Evolutionary conservation across 257 asterid genomes (phyloP), one percentile per base, ranked within the genome.

Genomic region (Gentiana straminea): DNA sequence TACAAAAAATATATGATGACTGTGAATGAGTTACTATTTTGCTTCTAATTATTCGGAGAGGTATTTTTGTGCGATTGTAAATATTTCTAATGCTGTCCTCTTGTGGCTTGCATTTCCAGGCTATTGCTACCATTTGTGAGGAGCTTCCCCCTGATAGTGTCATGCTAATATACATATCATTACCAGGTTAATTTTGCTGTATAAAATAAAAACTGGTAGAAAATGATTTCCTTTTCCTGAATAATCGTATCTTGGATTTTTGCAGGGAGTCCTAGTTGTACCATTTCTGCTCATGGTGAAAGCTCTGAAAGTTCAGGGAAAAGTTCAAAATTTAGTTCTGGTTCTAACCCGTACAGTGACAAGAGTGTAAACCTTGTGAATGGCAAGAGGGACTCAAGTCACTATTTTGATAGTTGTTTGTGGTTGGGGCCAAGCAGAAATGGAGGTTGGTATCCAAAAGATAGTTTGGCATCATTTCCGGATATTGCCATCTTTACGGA

Each of bases 101-200:
- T 51, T 59, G 44, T 65, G 49, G 13, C 45, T 55, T 63, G 33
- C 69, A 33, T 60, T 61, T 50, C 34, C 85, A 91, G 98, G 94
- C 81, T 65, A 76, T 91, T 64, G 98, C 98, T 37, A 76, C 92
- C 54, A 77, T 79, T 36, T 79, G 89, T 56, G 94, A 86, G 75
- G 93, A 83, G 71, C 98, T 91, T 63, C 93, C 94, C 68, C 77
- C 69, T 35, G 98, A 91, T 61, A 81, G 77, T 69, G 80, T 87
- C 57, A 68, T 91, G 87, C 81, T 91, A 60, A 57, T 91, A 64
- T 91, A 91, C 75, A 65, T 91, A 59, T 87, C 98, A 45, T 81
- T 94, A 35, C 57, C 92, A 78, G 97, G 98, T 91, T 59, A 52
- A 35, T 49, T 73, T 55, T 67, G 58, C 55, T 63, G 57, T 33